These are phyloP conservation scores for Mortierella sp. DNA, from an alignment of 371 early-diverging fungal species.

Conservation along the genomic window DNA sequence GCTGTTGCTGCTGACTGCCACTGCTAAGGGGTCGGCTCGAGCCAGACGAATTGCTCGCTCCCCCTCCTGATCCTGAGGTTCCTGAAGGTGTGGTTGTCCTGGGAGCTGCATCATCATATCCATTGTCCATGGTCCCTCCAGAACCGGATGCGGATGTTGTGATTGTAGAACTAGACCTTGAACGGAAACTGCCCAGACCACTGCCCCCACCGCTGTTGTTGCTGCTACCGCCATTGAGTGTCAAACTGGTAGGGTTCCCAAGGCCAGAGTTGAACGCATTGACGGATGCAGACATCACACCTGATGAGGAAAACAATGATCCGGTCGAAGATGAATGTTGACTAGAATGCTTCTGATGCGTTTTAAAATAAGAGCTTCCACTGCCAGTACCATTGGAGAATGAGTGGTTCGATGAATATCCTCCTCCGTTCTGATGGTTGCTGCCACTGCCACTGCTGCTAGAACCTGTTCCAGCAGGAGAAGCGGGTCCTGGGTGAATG, in stretches of 20 bases:
- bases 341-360: constrained; percentile 43
- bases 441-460: neutral
- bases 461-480: constrained; percentile 9
- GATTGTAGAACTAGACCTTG: constrained; percentile 3
- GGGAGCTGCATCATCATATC: constrained; percentile 43
- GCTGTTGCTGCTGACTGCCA: constrained; percentile 25
- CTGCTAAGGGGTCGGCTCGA: constrained; percentile 19
- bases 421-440: constrained; percentile 16
- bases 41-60: constrained; percentile 9
- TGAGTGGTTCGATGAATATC: constrained; percentile 3
- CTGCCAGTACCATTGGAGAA: constrained; percentile 18
- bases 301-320: constrained; percentile 41
- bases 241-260: constrained; percentile 35
- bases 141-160: constrained; percentile 3
- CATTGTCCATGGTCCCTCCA: constrained; percentile 6
- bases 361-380: constrained; percentile 25
- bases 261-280: constrained; percentile 48
- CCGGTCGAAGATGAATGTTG: constrained; percentile 43
- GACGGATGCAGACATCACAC: constrained; percentile 50
- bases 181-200: neutral
- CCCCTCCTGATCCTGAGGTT: constrained; percentile 13
- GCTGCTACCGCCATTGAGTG: constrained; percentile 28
- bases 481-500: constrained; percentile 50
- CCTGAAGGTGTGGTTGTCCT: constrained; percentile 26
- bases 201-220: neutral